Evolutionary conservation across 306 rosid genomes (phyloP).

Genomic region (Prunus dulcis): DNA sequence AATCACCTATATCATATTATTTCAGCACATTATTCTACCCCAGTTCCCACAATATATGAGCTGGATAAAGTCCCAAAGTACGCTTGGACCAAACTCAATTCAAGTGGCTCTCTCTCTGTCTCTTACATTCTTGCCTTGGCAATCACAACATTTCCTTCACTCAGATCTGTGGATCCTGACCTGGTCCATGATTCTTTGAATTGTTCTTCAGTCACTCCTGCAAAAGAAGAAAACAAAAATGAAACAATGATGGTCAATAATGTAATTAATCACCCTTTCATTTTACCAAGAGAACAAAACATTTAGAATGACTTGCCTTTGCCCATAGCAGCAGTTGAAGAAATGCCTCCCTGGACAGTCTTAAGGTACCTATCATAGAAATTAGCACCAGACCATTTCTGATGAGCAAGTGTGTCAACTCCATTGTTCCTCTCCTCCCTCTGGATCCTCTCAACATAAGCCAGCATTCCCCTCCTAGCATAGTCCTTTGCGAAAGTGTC

Average conservation of each 20-base stretch:
- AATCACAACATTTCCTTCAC: constrained; percentile 53
- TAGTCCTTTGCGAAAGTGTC: constrained; percentile 79
- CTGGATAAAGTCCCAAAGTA: constrained; percentile 3
- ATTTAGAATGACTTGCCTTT: constrained; percentile 49
- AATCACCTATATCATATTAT: constrained; percentile 6
- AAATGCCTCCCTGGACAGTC: constrained; percentile 93
- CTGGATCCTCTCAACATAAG: constrained; percentile 91
- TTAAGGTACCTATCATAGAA: constrained; percentile 89
- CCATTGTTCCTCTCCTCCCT: constrained; percentile 92
- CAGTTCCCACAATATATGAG: constrained; percentile 17
- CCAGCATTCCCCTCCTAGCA: constrained; percentile 85
- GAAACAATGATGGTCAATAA: not conserved
- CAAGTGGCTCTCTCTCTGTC: not conserved
- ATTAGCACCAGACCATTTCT: constrained; percentile 98
- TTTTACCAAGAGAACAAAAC: not conserved
- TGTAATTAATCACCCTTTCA: not conserved
- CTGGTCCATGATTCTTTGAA: constrained; percentile 90
- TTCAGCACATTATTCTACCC: constrained; percentile 23
- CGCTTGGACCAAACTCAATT: constrained; percentile 5
- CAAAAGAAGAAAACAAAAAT: constrained; percentile 1
- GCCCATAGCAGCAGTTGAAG: constrained; percentile 99
- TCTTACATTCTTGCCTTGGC: constrained; percentile 80
- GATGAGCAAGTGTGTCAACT: constrained; percentile 94
- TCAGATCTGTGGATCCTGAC: constrained; percentile 58
- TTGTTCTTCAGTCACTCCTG: constrained; percentile 97